Base-by-base conservation (phyloP, 164 flowering plant species). In the Chimonanthus praecox region DNA sequence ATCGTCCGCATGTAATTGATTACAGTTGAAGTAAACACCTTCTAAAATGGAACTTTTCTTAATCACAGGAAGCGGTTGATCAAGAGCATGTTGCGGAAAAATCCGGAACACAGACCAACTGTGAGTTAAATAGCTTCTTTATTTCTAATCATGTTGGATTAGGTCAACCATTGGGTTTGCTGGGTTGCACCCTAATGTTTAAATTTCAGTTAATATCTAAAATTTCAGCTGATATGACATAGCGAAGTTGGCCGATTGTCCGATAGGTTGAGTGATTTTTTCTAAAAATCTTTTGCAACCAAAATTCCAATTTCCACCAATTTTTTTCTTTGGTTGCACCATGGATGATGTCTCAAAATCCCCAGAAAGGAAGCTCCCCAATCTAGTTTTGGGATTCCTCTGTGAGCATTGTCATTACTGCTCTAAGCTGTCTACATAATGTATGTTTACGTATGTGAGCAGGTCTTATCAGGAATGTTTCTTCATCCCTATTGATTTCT, bases 81-180 rank as follows among this genome's bases (percentile, higher is more conserved):
- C 67, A 92, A 91, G 82, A 88, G 81, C 83, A 91, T 93, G 97
- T 84, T 93, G 48, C 83, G 98, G 80, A 93, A 89, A 84, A 89
- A 80, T 70, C 98, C 98, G 58, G 98, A 93, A 79, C 89, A 90
- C 48, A 83, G 98, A 75, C 98, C 97, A 77, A 90, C 97, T 0
- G 97, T 93, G 74, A 87, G 90, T 85, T 76, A 33, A 70, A 73
- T n/a, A 21, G 44, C 45, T 48, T 47, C 6, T n/a, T 44, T 75
- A 18, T 58, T 16, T 58, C 60, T 54, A 54, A 11, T 54, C 60
- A 54, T 11, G 11, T 54, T 13, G 60, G 16, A 54, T 51, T 51
- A 9, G 58, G 58, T 10, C 9, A 15, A 54, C 60, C 60, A 54
- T 10, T 1, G 16, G 60, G 60, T 54, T n/a, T 33, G 33, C 33